These are phyloP conservation scores for Fusarium sarcochroum DNA, from an alignment of 2,329 filamentous ascomycete species.

Conservation along the genomic window DNA sequence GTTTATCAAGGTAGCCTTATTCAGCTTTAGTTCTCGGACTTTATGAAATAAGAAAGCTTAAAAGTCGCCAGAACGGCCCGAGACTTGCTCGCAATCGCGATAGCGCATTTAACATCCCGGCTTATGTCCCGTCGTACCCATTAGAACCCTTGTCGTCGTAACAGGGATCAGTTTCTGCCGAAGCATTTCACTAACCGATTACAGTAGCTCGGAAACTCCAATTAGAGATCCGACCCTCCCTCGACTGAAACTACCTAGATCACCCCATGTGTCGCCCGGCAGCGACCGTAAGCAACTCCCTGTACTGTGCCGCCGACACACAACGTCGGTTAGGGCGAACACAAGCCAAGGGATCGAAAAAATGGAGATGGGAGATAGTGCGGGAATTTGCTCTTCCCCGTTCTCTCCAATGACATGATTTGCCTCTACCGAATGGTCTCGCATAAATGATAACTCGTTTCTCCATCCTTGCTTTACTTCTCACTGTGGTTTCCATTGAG, in stretches of 20 bases:
- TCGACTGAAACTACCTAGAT: background rate
- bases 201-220: no score
- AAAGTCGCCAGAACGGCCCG: no score
- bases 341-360: background rate
- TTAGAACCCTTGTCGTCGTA: no score
- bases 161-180: no score
- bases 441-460: background rate
- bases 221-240: background rate
- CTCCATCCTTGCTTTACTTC: constrained; percentile 3
- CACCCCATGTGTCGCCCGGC: background rate
- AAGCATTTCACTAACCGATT: no score
- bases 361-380: background rate
- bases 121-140: no score
- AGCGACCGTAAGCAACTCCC: background rate
- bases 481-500: background rate
- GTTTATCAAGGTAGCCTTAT: no score
- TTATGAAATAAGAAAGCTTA: no score
- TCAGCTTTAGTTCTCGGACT: no score
- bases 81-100: no score
- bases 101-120: no score
- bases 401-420: constrained; percentile 1
- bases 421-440: background rate
- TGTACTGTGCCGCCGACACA: constrained; percentile 12
- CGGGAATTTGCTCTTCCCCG: background rate
- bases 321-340: background rate